Evolutionary conservation across 2,329 filamentous ascomycete genomes (phyloP), one percentile per base, ranked within the genome.

Genomic region (Penicillium sp.): DNA sequence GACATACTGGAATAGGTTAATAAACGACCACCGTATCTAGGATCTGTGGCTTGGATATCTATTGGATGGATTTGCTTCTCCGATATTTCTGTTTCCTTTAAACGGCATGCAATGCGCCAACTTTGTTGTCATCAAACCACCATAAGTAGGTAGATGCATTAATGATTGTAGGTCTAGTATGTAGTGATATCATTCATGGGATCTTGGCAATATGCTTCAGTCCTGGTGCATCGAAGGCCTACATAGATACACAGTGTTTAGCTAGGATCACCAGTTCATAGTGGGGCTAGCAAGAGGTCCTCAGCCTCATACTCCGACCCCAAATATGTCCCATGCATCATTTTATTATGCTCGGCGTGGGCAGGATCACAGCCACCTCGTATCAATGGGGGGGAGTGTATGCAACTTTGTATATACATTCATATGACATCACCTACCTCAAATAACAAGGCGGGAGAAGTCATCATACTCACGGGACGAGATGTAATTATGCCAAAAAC

Each of bases 401-500:
- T 40, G 41, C 19, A 39, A 19, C 6, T 23, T 19, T 45, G 33
- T 40, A 46, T 27, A 11, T 39, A 57, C 29, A 46, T 27, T 40
- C 2, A 2, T 40, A 13, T 25, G 27, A 5, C 1, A 33, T 25
- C 25, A 33, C 8, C 11, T 7, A 16, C 41, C 33, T 56, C 29
- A 56, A n/a, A 56, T 56, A 29, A 21, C 5, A 56, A 56, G 48
- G 33, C 36, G 49, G 13, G 49, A 56, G 41, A 56, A 3, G 41
- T 46, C 43, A 21, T 41, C 41, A 53, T 34, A 43, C 13, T 51
- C 36, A 34, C 45, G 34, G 33, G 25, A 31, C 9, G 44, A 55
- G 43, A 81, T 64, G 58, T 72, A 83, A 69, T 99, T 99, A 75
- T 90, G 87, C 94, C 94, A 99, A 74, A 96, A 99, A 68, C 88